phyloP scores from a whole-genome alignment of 148 eudicot genomes.

The Cornus controversa region DNA sequence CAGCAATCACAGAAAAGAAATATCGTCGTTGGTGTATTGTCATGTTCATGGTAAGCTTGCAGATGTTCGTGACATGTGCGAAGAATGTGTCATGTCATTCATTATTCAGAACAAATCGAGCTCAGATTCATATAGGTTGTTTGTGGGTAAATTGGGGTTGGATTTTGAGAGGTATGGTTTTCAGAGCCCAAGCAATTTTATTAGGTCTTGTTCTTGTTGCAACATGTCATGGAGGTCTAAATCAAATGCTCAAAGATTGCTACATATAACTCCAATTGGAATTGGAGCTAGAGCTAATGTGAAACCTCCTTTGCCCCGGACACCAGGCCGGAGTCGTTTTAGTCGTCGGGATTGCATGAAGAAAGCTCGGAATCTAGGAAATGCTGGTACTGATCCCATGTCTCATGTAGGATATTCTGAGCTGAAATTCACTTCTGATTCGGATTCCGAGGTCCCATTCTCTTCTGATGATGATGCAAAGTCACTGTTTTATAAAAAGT shows the following conservation, averaged over 20 bases:
- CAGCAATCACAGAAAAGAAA: slow-evolving; percentile 47
- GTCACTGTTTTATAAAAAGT: too few relatives aligned
- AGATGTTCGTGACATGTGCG: slow-evolving; percentile 58
- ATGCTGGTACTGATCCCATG: slow-evolving; percentile 28
- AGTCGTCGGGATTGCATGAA: slow-evolving; percentile 64
- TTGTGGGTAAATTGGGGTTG: slow-evolving; percentile 49
- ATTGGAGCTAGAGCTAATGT: slow-evolving; percentile 46
- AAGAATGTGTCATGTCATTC: slow-evolving; percentile 59
- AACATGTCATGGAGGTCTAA: slow-evolving; percentile 49
- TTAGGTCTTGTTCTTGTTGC: slow-evolving; percentile 60
- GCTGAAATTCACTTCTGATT: slow-evolving; percentile 59
- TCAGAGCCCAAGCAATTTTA: slow-evolving; percentile 36
- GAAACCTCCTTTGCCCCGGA: slow-evolving; percentile 60
- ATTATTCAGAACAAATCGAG: slow-evolving; percentile 34
- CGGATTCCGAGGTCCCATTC: slow-evolving; percentile 57
- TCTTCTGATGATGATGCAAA: slow-evolving; percentile 61
- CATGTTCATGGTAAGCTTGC: slow-evolving; percentile 56
- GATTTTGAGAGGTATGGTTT: slow-evolving; percentile 34
- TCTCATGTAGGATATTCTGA: slow-evolving; percentile 60
- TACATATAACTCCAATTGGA: slow-evolving; percentile 34
- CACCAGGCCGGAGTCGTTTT: slow-evolving; percentile 49
- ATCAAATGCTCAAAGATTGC: slow-evolving; percentile 48
- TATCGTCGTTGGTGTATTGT: slow-evolving; percentile 54
- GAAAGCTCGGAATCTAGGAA: slow-evolving; percentile 32
- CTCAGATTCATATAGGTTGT: slow-evolving; percentile 41